Evolutionary conservation across 2,329 filamentous ascomycete species (phyloP), one percentile per base, ranked within the genome.

Genomic region (Talaromyces islandicus): DNA sequence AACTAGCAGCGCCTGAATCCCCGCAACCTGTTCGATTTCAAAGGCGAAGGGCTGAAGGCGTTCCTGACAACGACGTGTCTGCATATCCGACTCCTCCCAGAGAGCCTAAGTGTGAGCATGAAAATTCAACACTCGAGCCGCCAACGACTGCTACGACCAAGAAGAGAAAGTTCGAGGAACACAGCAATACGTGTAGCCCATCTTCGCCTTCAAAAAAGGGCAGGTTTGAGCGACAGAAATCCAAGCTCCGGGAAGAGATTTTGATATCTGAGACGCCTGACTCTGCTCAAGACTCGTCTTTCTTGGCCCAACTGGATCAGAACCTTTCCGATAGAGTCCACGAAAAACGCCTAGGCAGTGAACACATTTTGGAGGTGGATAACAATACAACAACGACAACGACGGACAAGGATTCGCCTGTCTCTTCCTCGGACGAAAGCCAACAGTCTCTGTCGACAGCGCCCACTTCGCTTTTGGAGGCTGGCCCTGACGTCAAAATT

Each of bases 221-320:
- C 12, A 73, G 74, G 43, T 75, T 75, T 59, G 65, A 67, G 21
- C 69, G 66, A 5, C 71, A 70, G 41, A 64, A 64, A 24, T 76
- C 73, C 7, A 76, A 75, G 46, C 56, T 76, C 54, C 68, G 73
- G 52, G 69, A 74, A 52, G 73, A 75, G 32, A 65, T 77, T 14
- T 71, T 72, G 9, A 64, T 71, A 14, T 64, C 71, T 43, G 72
- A 75, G 38, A 58, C 70, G 24, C 57, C 67, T 5, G 55, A 61
- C 38, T 66, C 68, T 5, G 64, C 66, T 21, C 48, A 62, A 19
- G 43, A 50, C 14, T 35, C 58, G 7, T 38, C 62, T 7, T 38
- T 52, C 17, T 25, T 54, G 29, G 46, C 38, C 11, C 9, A 43
- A 17, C 14, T 56, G n/a, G 25, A 29, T 25, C 19, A 50, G 19